Evolutionary conservation across 2,329 filamentous ascomycete species (phyloP).

Genomic region (Clonostachys sp.): DNA sequence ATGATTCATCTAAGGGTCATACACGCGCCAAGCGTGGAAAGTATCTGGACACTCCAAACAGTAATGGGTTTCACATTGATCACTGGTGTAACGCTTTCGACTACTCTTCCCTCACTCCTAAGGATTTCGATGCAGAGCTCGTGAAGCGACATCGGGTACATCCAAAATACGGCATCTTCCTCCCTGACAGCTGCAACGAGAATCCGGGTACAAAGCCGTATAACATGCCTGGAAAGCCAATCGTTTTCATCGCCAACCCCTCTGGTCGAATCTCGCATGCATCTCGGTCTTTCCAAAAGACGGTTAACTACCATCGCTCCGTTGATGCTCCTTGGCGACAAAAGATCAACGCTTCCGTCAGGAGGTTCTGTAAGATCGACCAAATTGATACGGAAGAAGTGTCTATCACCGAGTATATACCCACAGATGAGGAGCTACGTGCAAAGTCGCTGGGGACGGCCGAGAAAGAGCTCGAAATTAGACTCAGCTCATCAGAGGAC

Average conservation of each 20-base stretch:
- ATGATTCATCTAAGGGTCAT: conserved; percentile 48
- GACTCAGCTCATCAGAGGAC: conserved; percentile 16
- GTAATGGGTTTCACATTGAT: conserved; percentile 49
- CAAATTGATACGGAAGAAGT: conserved; percentile 25
- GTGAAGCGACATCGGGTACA: conserved; percentile 46
- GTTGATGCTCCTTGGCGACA: conserved; percentile 23
- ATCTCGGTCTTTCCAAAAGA: conserved; percentile 35
- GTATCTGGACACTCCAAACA: conserved; percentile 49
- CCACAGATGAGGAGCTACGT: conserved; percentile 23
- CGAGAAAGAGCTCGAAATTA: conserved; percentile 20
- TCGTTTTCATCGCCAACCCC: conserved; percentile 42
- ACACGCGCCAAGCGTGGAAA: conserved; percentile 47
- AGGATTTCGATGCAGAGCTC: conserved; percentile 45
- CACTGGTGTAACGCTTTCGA: conserved; percentile 49
- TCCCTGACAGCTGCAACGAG: conserved; percentile 41
- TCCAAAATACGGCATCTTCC: conserved; percentile 47
- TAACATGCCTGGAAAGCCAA: conserved; percentile 38
- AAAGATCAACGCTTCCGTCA: conserved; percentile 25
- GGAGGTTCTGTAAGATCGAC: conserved; percentile 28
- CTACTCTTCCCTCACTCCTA: conserved; percentile 38
- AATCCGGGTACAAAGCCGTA: conserved; percentile 30
- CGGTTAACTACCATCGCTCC: conserved; percentile 23
- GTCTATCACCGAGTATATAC: conserved; percentile 21
- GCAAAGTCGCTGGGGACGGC: conserved; percentile 28
- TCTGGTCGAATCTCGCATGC: conserved; percentile 42